phyloP scores from a whole-genome alignment of 2,329 filamentous ascomycete species.

The Aspergillus fumigatus region DNA sequence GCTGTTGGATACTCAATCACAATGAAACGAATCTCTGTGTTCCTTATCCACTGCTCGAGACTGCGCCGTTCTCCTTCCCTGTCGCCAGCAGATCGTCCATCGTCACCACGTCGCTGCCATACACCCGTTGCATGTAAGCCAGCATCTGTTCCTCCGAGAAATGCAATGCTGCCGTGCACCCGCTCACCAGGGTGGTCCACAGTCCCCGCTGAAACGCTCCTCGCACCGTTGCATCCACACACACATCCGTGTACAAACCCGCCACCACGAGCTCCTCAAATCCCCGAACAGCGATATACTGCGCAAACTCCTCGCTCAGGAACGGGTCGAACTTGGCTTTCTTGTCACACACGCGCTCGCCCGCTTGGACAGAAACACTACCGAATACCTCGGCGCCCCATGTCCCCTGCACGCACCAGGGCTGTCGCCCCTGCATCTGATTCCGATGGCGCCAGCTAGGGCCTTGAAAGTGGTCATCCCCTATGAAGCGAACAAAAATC shows the following conservation, averaged over 20 bases:
- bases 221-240: constrained; percentile 1
- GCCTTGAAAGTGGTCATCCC: neutral
- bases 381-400: neutral
- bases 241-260: neutral
- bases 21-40: no score
- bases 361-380: neutral
- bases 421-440: neutral
- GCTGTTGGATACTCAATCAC: no score
- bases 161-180: neutral
- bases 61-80: no score
- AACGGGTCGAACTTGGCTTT: neutral
- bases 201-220: neutral
- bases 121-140: constrained; percentile 2
- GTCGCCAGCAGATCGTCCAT: neutral
- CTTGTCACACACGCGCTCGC: neutral
- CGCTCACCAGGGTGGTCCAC: neutral
- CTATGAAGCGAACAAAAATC: neutral
- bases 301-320: neutral
- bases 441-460: neutral
- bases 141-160: neutral
- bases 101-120: neutral
- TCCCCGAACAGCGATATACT: neutral
- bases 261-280: constrained; percentile 1
- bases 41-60: no score
- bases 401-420: neutral